Percentiles rank a stretch among this genome's conserved stretches.
Evolutionary conservation across 345 rosid species (phyloP).

Genomic region (Eutrema heterophyllum): DNA sequence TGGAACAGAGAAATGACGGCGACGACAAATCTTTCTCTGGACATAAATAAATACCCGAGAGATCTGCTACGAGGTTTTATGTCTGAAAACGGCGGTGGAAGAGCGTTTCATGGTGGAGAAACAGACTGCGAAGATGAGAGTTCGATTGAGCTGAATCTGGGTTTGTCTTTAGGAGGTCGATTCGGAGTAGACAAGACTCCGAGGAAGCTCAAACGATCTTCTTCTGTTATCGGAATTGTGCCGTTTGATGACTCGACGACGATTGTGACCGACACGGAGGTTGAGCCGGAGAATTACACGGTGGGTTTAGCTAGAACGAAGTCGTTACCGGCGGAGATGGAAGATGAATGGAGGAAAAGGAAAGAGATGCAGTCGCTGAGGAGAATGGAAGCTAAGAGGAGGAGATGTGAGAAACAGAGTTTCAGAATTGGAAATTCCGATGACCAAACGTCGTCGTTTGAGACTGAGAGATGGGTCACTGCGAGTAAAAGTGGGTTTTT

Average conservation of each 20-base stretch:
- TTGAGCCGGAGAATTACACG: conserved; percentile 37
- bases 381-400: conserved; percentile 84
- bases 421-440: conserved; percentile 31
- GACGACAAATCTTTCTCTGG: conserved; percentile 45
- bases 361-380: conserved; percentile 74
- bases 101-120: conserved; percentile 2
- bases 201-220: conserved; percentile 57
- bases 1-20: conserved; percentile 43
- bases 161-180: conserved; percentile 78
- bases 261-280: background rate
- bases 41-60: conserved; percentile 58
- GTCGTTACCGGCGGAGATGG: conserved; percentile 83
- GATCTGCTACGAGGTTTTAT: conserved; percentile 74
- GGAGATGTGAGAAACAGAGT: conserved; percentile 79
- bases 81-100: conserved; percentile 33
- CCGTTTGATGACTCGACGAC: background rate
- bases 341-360: conserved; percentile 91
- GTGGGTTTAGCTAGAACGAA: conserved; percentile 60
- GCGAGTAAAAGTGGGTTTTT: conserved; percentile 31
- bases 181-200: conserved; percentile 79
- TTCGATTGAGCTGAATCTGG: conserved; percentile 76
- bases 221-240: conserved; percentile 58
- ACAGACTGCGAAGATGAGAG: conserved; percentile 33
- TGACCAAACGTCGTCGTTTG: conserved; percentile 33
- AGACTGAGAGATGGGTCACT: conserved; percentile 39